These are phyloP conservation scores for Eleusine indica DNA, from an alignment of 176 grass and related monocot genomes.

Conservation along the genomic window DNA sequence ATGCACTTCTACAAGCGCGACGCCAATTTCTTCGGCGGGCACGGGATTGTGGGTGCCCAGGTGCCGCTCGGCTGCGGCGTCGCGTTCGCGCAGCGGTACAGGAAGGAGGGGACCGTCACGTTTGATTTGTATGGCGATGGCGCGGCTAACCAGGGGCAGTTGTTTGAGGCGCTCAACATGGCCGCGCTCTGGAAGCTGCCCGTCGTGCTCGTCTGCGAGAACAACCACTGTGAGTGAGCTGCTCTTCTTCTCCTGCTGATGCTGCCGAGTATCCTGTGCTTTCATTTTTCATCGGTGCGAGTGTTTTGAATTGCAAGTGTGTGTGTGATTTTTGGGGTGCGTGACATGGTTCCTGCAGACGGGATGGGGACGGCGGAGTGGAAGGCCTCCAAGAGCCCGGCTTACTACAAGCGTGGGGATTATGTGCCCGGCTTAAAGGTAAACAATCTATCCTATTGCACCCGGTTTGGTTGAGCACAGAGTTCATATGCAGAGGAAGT, in stretches of 20 bases:
- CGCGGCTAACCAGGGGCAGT: constrained; percentile 90
- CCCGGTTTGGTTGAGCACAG: not conserved
- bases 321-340: not conserved
- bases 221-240: constrained; percentile 77
- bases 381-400: constrained; percentile 77
- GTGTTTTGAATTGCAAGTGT: not conserved
- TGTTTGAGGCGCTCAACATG: constrained; percentile 97
- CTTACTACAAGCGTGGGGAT: constrained; percentile 95
- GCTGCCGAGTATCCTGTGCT: too few relatives aligned
- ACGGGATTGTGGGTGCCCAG: constrained; percentile 92
- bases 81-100: constrained; percentile 82
- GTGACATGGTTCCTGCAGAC: constrained; percentile 50
- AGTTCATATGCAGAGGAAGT: not conserved
- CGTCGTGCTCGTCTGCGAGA: constrained; percentile 89
- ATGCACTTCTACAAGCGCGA: constrained; percentile 97
- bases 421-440: constrained; percentile 93
- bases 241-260: too few relatives aligned
- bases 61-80: constrained; percentile 75
- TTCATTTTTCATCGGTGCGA: not conserved
- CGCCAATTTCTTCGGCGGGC: constrained; percentile 73
- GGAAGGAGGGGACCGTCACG: constrained; percentile 74
- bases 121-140: constrained; percentile 84
- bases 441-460: not conserved
- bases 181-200: constrained; percentile 92
- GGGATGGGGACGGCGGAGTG: constrained; percentile 97